phyloP scores from a whole-genome alignment of 2,329 filamentous ascomycete species.

The Septoria petroselini region DNA sequence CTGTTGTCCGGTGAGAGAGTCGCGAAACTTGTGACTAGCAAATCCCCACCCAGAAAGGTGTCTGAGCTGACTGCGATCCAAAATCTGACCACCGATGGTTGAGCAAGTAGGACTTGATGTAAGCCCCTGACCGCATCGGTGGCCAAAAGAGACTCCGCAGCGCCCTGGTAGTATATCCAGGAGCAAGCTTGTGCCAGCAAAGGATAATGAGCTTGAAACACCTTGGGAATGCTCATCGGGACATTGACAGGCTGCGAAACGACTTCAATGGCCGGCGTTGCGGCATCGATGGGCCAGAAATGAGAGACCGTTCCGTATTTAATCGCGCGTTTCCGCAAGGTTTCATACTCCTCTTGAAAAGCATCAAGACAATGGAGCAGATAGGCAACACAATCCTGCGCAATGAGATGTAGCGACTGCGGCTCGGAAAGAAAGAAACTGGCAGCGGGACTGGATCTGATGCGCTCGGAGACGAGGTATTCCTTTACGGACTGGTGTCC shows the following conservation, averaged over 20 bases:
- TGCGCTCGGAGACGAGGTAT: conserved; percentile 25
- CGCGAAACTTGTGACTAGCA: neutral
- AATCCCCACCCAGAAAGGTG: neutral
- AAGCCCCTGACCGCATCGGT: neutral
- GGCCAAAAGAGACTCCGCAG: neutral
- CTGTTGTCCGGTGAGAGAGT: neutral
- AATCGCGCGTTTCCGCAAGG: neutral
- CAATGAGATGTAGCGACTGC: neutral
- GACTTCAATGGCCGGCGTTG: neutral
- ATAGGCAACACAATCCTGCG: conserved; percentile 4
- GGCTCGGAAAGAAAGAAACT: neutral
- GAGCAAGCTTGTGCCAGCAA: neutral
- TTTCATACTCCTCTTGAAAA: neutral
- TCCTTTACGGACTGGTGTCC: conserved; percentile 30
- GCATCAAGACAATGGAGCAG: neutral
- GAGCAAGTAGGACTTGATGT: neutral
- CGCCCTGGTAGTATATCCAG: neutral
- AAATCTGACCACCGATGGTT: neutral
- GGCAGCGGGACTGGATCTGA: conserved; percentile 4
- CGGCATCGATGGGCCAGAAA: neutral
- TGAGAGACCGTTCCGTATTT: neutral
- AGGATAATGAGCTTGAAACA: neutral
- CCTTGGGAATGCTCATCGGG: neutral
- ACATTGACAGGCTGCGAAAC: neutral
- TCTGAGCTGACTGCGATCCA: neutral